Conservation (phyloP, 2,329 filamentous ascomycete species). For the Orbilia javanica region DNA sequence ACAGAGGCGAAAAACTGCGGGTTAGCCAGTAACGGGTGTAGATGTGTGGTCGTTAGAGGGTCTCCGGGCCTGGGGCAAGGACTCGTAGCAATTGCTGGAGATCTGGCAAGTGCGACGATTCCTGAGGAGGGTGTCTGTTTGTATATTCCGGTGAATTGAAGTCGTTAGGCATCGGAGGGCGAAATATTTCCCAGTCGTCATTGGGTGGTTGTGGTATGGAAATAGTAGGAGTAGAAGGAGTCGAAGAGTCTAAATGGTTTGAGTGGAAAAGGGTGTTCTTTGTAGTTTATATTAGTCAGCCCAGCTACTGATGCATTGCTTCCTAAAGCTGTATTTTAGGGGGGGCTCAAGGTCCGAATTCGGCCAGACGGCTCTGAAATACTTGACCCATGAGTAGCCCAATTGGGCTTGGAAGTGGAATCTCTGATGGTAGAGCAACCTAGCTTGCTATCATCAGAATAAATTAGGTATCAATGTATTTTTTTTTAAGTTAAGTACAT, state of each 20-base stretch:
- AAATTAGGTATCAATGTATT: conserved; percentile 6
- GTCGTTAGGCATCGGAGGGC: not conserved
- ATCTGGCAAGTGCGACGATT: not conserved
- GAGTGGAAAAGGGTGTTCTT: not conserved
- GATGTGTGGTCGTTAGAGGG: not conserved
- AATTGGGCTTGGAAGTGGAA: not conserved
- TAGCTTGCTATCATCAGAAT: conserved; percentile 12
- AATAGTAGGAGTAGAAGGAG: too few species aligned
- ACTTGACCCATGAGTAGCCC: not conserved
- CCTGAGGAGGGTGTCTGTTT: not conserved
- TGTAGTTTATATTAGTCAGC: not conserved
- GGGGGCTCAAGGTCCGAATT: not conserved
- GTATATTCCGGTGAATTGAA: conserved; percentile 2
- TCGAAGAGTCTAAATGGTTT: too few species aligned
- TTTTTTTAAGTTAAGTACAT: not conserved
- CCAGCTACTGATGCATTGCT: too few species aligned
- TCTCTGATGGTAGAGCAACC: not conserved
- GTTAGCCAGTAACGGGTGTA: not conserved
- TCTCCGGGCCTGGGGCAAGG: not conserved
- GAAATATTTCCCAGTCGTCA: too few species aligned
- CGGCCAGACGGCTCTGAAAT: not conserved
- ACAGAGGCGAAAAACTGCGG: not conserved
- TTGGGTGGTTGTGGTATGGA: too few species aligned
- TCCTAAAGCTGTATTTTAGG: not conserved
- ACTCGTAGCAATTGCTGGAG: not conserved